Conservation (phyloP, 2,329 filamentous ascomycete species). For the Pestalotiopsis sp. region DNA sequence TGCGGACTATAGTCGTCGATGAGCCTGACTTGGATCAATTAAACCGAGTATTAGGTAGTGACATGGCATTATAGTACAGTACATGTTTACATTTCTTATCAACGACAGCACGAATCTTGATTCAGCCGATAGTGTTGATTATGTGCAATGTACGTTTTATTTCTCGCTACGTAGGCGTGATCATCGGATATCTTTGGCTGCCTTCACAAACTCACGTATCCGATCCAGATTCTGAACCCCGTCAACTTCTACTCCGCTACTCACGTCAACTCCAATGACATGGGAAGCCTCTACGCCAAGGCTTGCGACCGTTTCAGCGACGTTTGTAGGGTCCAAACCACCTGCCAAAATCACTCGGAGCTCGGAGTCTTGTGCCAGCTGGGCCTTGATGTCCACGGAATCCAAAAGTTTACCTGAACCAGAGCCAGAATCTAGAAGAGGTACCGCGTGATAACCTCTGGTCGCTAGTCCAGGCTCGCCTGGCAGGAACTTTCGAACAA, state of each 20-base stretch:
- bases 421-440: constrained; percentile 83
- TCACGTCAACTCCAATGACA: constrained; percentile 87
- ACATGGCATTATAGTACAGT: too few relatives aligned
- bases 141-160: background rate
- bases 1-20: too few relatives aligned
- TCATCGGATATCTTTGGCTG: constrained; percentile 58
- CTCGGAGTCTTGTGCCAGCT: constrained; percentile 69
- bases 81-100: too few relatives aligned
- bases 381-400: constrained; percentile 66
- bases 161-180: background rate
- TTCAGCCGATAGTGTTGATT: too few relatives aligned
- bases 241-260: constrained; percentile 86
- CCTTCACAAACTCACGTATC: constrained; percentile 79
- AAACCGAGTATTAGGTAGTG: too few relatives aligned
- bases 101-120: too few relatives aligned
- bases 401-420: constrained; percentile 84
- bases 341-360: constrained; percentile 82
- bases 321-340: constrained; percentile 80
- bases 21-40: too few relatives aligned
- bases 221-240: constrained; percentile 80
- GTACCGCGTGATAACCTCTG: constrained; percentile 80
- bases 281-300: constrained; percentile 63
- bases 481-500: constrained; percentile 84
- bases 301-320: constrained; percentile 65
- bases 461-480: constrained; percentile 70